Evolutionary conservation across 2,329 filamentous ascomycete genomes (phyloP).

Genomic region (Ophiostoma piceae): DNA sequence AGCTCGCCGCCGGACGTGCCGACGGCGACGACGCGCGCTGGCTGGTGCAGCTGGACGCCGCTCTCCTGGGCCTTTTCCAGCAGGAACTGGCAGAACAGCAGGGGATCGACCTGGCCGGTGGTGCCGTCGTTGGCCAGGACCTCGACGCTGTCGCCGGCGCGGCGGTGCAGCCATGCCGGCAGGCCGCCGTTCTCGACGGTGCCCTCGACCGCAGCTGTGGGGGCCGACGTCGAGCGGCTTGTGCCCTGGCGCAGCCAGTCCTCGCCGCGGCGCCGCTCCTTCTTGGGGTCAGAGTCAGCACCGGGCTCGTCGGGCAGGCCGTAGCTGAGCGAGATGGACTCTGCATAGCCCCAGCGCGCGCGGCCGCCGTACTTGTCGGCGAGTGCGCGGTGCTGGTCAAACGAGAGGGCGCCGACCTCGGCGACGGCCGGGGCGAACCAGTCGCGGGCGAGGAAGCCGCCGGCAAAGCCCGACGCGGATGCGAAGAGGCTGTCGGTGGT

Average conservation of each 20-base stretch:
- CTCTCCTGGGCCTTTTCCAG: slow-evolving; percentile 50
- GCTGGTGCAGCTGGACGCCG: slow-evolving; percentile 62
- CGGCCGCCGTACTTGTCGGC: slow-evolving; percentile 55
- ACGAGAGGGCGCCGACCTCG: slow-evolving; percentile 61
- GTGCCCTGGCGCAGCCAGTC: slow-evolving; percentile 56
- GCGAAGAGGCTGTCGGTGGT: slow-evolving; percentile 55
- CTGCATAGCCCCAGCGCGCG: slow-evolving; percentile 46
- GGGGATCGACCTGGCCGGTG: slow-evolving; percentile 65
- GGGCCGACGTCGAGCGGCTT: slow-evolving; percentile 34
- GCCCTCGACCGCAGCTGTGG: slow-evolving; percentile 11
- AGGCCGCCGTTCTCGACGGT: slow-evolving; percentile 34
- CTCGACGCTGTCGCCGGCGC: slow-evolving; percentile 52
- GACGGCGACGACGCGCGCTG: slow-evolving; percentile 52
- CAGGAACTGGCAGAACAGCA: slow-evolving; percentile 61
- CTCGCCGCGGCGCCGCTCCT: slow-evolving; percentile 39
- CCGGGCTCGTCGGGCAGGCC: slow-evolving; percentile 29
- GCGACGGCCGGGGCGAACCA: slow-evolving; percentile 58
- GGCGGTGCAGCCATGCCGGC: slow-evolving; percentile 56
- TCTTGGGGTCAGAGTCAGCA: slow-evolving; percentile 23
- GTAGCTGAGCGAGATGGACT: slow-evolving; percentile 55
- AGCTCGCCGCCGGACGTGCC: slow-evolving; percentile 47
- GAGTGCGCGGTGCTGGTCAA: slow-evolving; percentile 60
- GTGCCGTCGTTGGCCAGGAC: slow-evolving; percentile 56
- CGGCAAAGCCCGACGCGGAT: slow-evolving; percentile 69
- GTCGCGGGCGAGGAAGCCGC: slow-evolving; percentile 67